These are phyloP conservation scores for Musa schizocarpa DNA, from an alignment of 176 grass and related monocot species.

Conservation along the genomic window DNA sequence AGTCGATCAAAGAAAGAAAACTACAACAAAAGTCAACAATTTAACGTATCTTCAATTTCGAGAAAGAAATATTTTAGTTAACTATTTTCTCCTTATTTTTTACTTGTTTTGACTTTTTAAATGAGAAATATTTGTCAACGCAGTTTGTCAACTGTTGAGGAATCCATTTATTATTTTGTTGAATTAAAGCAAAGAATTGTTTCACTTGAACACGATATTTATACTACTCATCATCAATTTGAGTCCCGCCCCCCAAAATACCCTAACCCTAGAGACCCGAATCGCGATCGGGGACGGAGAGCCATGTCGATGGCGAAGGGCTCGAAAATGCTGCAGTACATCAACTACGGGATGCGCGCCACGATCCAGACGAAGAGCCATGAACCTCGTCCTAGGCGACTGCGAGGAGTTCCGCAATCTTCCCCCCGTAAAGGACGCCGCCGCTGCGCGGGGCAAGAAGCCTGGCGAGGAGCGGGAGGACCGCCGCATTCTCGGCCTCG, in stretches of 20 bases:
- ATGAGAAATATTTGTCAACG: too few species aligned
- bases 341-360: slow-evolving; percentile 96
- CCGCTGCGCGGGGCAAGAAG: slow-evolving; percentile 24
- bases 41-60: too few species aligned
- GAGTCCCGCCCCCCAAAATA: neutral
- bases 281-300: neutral
- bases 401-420: slow-evolving; percentile 99
- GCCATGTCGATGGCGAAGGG: slow-evolving; percentile 96
- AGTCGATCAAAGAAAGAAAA: too few species aligned
- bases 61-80: too few species aligned
- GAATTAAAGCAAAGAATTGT: too few species aligned
- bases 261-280: neutral
- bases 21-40: too few species aligned
- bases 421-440: slow-evolving; percentile 56
- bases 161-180: too few species aligned
- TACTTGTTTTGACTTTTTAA: too few species aligned
- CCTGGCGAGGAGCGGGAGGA: slow-evolving; percentile 62
- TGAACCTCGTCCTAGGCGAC: slow-evolving; percentile 96
- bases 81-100: too few species aligned
- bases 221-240: too few species aligned
- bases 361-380: slow-evolving; percentile 91
- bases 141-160: too few species aligned
- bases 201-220: too few species aligned
- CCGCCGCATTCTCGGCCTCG: slow-evolving; percentile 81
- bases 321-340: slow-evolving; percentile 92